These are phyloP conservation scores for Calonectria henricotiae DNA, from an alignment of 2,329 filamentous ascomycete genomes.

Conservation along the genomic window DNA sequence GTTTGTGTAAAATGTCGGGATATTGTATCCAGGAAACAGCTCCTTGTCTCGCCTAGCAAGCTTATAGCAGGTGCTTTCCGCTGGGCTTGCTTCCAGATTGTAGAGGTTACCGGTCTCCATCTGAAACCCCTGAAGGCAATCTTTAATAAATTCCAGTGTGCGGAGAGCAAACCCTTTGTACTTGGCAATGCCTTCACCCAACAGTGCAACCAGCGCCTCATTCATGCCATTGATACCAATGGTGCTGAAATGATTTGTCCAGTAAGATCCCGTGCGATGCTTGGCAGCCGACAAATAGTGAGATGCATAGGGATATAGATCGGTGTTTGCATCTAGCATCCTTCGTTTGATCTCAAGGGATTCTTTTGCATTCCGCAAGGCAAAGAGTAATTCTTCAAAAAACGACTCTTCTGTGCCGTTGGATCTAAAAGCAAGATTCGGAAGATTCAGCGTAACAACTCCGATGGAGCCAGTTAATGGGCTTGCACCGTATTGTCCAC, in stretches of 20 bases:
- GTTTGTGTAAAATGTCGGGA: slow-evolving; percentile 48
- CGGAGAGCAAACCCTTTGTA: slow-evolving; percentile 39
- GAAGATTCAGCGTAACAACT: slow-evolving; percentile 46
- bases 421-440: slow-evolving; percentile 46
- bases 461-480: slow-evolving; percentile 46
- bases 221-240: slow-evolving; percentile 50
- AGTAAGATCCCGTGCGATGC: slow-evolving; percentile 47
- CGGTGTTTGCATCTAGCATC: slow-evolving; percentile 39
- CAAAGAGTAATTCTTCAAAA: slow-evolving; percentile 32
- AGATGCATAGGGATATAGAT: slow-evolving; percentile 45
- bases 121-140: slow-evolving; percentile 44
- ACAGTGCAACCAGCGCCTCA: slow-evolving; percentile 36
- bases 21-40: slow-evolving; percentile 31
- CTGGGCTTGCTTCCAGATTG: slow-evolving; percentile 47
- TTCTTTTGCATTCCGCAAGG: slow-evolving; percentile 44
- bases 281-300: slow-evolving; percentile 46
- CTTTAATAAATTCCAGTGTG: slow-evolving; percentile 45
- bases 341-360: slow-evolving; percentile 48
- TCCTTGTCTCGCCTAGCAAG: slow-evolving; percentile 45
- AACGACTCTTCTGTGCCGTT: slow-evolving; percentile 36
- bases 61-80: slow-evolving; percentile 51
- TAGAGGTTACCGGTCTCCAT: slow-evolving; percentile 45
- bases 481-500: slow-evolving; percentile 47
- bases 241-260: slow-evolving; percentile 51
- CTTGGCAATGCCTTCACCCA: slow-evolving; percentile 30